Conservation (phyloP, 257 asterid genomes). For the Lithospermum erythrorhizon region DNA sequence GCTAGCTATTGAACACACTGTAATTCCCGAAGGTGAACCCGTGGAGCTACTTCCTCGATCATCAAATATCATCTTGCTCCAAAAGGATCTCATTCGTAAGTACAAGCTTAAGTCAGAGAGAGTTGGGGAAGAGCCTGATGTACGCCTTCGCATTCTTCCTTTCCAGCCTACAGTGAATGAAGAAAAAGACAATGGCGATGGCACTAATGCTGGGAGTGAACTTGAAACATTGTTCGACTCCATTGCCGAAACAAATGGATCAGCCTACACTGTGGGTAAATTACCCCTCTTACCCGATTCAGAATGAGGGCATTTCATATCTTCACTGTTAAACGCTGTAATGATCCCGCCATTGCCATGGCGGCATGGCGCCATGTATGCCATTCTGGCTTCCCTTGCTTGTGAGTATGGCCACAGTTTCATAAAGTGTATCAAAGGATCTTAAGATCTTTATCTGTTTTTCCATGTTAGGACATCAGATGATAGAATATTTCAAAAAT, state of each 20-base stretch:
- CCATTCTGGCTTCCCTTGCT: too few species aligned
- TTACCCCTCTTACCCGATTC: slow-evolving; percentile 75
- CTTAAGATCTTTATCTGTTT: too few species aligned
- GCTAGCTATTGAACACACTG: slow-evolving; percentile 69
- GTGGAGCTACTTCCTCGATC: slow-evolving; percentile 82
- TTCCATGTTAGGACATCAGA: too few species aligned
- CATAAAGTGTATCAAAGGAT: too few species aligned
- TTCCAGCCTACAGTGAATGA: slow-evolving; percentile 27
- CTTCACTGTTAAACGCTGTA: neutral
- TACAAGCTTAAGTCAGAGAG: slow-evolving; percentile 76
- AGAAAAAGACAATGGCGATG: slow-evolving; percentile 25
- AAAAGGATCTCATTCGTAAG: slow-evolving; percentile 73
- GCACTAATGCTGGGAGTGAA: slow-evolving; percentile 21
- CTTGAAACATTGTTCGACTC: slow-evolving; percentile 20
- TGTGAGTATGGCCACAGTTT: too few species aligned
- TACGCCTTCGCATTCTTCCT: slow-evolving; percentile 59
- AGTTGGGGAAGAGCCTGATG: slow-evolving; percentile 48
- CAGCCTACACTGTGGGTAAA: slow-evolving; percentile 34
- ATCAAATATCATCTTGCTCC: slow-evolving; percentile 55
- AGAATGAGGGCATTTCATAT: neutral
- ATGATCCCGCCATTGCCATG: neutral
- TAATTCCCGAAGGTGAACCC: slow-evolving; percentile 75
- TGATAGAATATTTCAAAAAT: too few species aligned
- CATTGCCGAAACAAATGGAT: slow-evolving; percentile 43
- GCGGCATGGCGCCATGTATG: too few species aligned